Evolutionary conservation across 148 eudicot genomes (phyloP).

Genomic region (Rhododendron simsii): DNA sequence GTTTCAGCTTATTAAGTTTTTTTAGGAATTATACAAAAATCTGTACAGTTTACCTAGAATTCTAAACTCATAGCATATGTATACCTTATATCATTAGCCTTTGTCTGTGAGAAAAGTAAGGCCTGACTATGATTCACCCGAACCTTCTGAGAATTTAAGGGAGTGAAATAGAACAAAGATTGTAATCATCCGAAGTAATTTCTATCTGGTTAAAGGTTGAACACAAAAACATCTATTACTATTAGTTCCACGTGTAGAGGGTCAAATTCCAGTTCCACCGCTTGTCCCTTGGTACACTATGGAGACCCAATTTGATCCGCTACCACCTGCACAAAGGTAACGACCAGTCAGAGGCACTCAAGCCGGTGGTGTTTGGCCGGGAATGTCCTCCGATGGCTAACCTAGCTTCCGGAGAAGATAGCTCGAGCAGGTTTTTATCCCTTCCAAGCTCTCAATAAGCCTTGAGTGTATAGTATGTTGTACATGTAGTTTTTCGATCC

Average conservation of each 20-base stretch:
- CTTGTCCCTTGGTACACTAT: neutral
- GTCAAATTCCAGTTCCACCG: neutral
- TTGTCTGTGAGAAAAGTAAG: neutral
- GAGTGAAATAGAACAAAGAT: neutral
- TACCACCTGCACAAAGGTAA: neutral
- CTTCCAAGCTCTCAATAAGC: neutral
- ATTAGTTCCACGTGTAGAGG: neutral
- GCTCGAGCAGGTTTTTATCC: neutral
- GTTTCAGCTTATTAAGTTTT: neutral
- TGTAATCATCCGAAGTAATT: neutral
- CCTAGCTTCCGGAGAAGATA: neutral
- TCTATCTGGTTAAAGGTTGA: neutral
- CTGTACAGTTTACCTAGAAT: neutral
- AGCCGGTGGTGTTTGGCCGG: neutral
- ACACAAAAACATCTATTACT: neutral
- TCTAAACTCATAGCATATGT: neutral
- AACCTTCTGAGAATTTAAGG: neutral
- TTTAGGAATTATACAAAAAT: too few species aligned
- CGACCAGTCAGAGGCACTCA: neutral
- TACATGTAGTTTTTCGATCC: neutral
- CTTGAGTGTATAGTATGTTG: neutral
- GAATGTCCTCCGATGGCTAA: neutral
- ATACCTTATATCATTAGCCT: neutral
- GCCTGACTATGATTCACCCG: neutral
- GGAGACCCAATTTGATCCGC: neutral